Percentiles rank a stretch among this genome's conserved stretches.
Evolutionary conservation across 495 filamentous ascomycete genomes (phyloP).

Genomic region (Hypoxylon perforatum): DNA sequence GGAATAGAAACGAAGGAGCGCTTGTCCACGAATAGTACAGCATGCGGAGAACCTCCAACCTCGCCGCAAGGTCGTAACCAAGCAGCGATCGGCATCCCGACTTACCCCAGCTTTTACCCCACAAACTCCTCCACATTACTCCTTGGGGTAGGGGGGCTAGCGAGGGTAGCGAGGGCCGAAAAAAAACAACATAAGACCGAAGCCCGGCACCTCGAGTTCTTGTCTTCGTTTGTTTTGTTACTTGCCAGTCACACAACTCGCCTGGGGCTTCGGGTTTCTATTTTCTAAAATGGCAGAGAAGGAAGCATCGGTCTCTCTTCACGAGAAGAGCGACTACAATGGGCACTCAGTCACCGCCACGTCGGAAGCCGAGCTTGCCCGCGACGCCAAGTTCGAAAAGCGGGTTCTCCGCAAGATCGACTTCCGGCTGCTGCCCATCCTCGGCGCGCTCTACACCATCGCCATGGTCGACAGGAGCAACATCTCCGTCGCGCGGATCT

Average conservation of each 20-base stretch:
- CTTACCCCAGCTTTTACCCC: constrained; percentile 36
- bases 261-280: not conserved
- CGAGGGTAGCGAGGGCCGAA: no score
- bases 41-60: constrained; percentile 21
- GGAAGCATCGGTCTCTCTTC: constrained; percentile 27
- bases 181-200: constrained; percentile 4
- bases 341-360: not conserved
- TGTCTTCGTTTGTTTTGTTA: not conserved
- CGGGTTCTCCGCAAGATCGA: constrained; percentile 71
- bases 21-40: constrained; percentile 1
- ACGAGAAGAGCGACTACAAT: constrained; percentile 35
- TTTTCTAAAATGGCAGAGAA: constrained; percentile 25
- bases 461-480: constrained; percentile 49
- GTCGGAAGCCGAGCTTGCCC: not conserved
- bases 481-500: constrained; percentile 53
- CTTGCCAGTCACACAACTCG: not conserved
- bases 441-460: constrained; percentile 50
- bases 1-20: constrained; percentile 2
- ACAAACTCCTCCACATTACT: constrained; percentile 18
- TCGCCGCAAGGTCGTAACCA: constrained; percentile 10
- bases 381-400: constrained; percentile 36
- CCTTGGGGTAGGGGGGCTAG: constrained; percentile 7
- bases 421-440: constrained; percentile 67
- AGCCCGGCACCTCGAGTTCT: not conserved
- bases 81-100: not conserved